These are phyloP conservation scores for Rhizopogon vulgaris DNA, from an alignment of 768 basidiomycete species.

Conservation along the genomic window DNA sequence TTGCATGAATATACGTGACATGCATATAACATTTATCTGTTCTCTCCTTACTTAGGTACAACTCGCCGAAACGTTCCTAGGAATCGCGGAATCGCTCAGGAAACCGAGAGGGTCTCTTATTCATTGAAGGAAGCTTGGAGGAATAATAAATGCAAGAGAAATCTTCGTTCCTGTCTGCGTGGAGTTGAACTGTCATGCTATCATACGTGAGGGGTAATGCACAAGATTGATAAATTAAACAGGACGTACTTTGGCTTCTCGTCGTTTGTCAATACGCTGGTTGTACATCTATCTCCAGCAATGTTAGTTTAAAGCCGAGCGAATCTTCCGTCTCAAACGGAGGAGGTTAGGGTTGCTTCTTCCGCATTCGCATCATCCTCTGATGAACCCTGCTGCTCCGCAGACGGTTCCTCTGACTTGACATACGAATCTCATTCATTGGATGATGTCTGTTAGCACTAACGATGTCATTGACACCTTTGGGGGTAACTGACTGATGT, in stretches of 20 bases:
- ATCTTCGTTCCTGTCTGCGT: too few species aligned
- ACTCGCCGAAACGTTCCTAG: slow-evolving; percentile 52
- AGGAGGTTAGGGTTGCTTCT: slow-evolving; percentile 48
- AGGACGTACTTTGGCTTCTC: slow-evolving; percentile 62
- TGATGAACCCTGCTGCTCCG: slow-evolving; percentile 26
- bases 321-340: slow-evolving; percentile 83
- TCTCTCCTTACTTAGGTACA: slow-evolving; percentile 32
- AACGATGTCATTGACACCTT: slow-evolving; percentile 20
- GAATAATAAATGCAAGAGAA: not conserved
- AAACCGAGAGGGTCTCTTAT: slow-evolving; percentile 50
- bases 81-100: slow-evolving; percentile 50
- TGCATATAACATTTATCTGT: not conserved
- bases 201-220: too few species aligned
- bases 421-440: slow-evolving; percentile 29
- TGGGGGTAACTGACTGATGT: slow-evolving; percentile 19
- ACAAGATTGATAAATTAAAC: too few species aligned
- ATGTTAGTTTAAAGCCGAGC: slow-evolving; percentile 77
- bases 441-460: slow-evolving; percentile 34
- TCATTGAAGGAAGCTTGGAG: slow-evolving; percentile 10
- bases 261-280: slow-evolving; percentile 79
- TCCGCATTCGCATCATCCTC: slow-evolving; percentile 56
- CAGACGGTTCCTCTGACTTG: slow-evolving; percentile 43
- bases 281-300: slow-evolving; percentile 91
- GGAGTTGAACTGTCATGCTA: too few species aligned
- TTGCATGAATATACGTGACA: not conserved